Percentiles rank a stretch among this genome's conserved stretches.
Conservation (phyloP, 2,329 filamentous ascomycete genomes). For the Chaetomium sp. region DNA sequence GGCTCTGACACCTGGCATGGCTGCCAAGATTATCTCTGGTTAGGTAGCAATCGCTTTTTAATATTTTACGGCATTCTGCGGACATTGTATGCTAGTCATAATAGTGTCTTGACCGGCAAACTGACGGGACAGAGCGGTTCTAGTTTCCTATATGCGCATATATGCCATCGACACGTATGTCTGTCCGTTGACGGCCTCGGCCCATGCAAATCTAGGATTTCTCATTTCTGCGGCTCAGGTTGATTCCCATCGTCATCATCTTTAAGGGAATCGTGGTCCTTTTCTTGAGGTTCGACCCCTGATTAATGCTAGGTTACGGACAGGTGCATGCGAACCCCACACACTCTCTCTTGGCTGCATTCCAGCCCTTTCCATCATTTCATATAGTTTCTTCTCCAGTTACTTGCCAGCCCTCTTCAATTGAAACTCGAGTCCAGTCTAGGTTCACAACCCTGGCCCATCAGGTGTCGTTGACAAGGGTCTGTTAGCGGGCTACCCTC, state of each 20-base stretch:
- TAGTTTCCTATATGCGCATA: neutral
- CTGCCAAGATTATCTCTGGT: too few relatives aligned
- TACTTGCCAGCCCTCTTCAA: neutral
- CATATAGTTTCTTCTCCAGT: neutral
- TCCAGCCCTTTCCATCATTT: neutral
- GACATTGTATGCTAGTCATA: too few relatives aligned
- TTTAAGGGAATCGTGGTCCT: neutral
- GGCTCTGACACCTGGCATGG: neutral
- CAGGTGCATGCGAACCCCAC: neutral
- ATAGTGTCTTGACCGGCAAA: neutral
- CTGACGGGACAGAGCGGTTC: neutral
- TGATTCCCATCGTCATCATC: neutral
- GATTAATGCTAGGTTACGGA: neutral
- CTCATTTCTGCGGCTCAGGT: neutral
- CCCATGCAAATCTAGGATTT: neutral
- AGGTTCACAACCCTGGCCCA: neutral
- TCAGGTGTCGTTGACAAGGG: slow-evolving; percentile 3
- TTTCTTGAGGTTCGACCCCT: neutral
- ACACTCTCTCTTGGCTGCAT: neutral
- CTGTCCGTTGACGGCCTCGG: neutral
- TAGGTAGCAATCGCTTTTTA: too few relatives aligned
- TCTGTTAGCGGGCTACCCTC: slow-evolving; percentile 26
- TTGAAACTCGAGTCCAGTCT: neutral
- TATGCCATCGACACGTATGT: neutral
- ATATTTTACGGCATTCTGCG: neutral